These are phyloP conservation scores for Aspergillus campestris DNA, from an alignment of 495 filamentous ascomycete genomes.

Conservation along the genomic window DNA sequence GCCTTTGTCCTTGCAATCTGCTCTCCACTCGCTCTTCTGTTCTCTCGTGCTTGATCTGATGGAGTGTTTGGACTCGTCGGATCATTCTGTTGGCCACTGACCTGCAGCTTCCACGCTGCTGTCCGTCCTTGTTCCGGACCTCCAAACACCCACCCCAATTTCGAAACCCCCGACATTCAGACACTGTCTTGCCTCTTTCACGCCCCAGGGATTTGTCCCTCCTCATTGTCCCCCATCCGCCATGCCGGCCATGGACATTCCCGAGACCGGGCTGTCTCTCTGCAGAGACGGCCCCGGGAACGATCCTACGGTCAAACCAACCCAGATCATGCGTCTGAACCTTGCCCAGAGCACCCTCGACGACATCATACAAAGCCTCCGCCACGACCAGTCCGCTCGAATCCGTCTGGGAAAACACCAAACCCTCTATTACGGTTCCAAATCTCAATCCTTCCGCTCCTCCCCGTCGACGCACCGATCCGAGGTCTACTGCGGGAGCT, in stretches of 20 bases:
- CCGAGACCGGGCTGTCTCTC: constrained; percentile 42
- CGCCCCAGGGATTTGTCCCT: constrained; percentile 3
- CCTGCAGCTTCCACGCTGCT: constrained; percentile 39
- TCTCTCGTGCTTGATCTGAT: constrained; percentile 27
- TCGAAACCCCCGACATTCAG: constrained; percentile 6
- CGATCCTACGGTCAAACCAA: constrained; percentile 22
- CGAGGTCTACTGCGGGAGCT: constrained; percentile 41
- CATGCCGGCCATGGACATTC: constrained; percentile 39
- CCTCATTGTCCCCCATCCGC: constrained; percentile 12
- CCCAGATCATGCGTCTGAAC: constrained; percentile 56
- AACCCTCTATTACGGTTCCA: constrained; percentile 45
- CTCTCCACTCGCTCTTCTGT: constrained; percentile 13
- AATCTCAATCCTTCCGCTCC: constrained; percentile 42
- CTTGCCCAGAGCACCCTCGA: constrained; percentile 58
- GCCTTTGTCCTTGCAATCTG: constrained; percentile 16
- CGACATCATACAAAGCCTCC: constrained; percentile 60
- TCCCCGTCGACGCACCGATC: constrained; percentile 39
- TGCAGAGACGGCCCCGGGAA: constrained; percentile 28
- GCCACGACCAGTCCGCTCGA: constrained; percentile 51
- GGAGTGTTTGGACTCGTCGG: constrained; percentile 27
- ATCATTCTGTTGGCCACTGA: constrained; percentile 38
- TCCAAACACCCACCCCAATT: constrained; percentile 14
- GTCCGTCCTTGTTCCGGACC: constrained; percentile 25
- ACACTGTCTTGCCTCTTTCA: neutral
- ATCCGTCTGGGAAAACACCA: constrained; percentile 39